Base-by-base conservation (phyloP, 225 moss, liverwort and hornwort genomes). In the Ulota crispa region DNA sequence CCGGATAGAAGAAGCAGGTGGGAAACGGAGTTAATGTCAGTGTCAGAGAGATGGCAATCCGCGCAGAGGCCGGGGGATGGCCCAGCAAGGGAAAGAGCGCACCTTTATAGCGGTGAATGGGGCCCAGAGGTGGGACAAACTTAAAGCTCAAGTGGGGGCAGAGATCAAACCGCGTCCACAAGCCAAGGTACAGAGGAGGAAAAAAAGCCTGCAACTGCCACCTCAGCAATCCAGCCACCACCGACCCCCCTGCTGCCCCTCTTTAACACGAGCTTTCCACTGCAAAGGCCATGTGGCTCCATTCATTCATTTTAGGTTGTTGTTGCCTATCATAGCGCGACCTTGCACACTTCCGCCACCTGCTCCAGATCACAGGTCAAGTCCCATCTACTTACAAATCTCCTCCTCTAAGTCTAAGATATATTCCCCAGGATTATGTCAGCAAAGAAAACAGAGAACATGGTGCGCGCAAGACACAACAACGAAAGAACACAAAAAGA, bases 271-370 rank as follows among this genome's bases (percentile, higher is more conserved):
- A 57, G 78, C 82, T 82, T 82, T 74, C 2, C 63, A 24, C 86
- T 86, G 86, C 72, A 72, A 24, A 60, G 13, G 60, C 80, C 83
- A 83, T 86, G 86, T 86, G 86, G 83, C 76, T 31, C 72, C 78
- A 27, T 80, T 83, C 80, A 87, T 80, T 87, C 72, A 80, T 74
- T 68, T 68, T 86, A 20, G 78, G 86, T 82, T 43, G 82, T 82
- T 43, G 82, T 75, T 78, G 82, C 86, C 74, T 78, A 86, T 83
- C 83, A 80, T 68, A 18, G 71, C 39, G 41, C 72, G 53, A 72
- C 53, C 41, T 83, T 80, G 77, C 83, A 86, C 86, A 83, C 83
- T 83, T 82, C 74, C 75, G 24, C 75, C 83, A 79, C 83, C 75
- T 64, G 79, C 52, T 61, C 30, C 79, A 64, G 79, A 30, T 83